Evolutionary conservation across 2,329 filamentous ascomycete species (phyloP), one percentile per base, ranked within the genome.

Genomic region (Emmonsia crescens): DNA sequence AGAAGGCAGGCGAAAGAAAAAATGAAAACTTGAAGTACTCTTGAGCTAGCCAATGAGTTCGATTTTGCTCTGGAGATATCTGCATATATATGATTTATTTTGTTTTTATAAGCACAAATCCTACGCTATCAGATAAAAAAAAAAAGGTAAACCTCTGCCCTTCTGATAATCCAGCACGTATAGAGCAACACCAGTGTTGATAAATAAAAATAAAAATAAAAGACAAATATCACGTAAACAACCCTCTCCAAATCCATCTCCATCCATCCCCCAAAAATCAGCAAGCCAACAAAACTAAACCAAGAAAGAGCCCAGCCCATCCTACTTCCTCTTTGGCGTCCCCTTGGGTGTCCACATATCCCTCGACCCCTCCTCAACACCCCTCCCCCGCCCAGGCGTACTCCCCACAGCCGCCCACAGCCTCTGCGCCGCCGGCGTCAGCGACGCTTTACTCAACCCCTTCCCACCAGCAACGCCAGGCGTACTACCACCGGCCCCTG

Each of bases 381-480:
- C 40, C 36, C 31, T n/a, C 60, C 49, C 59, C 31, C 62, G 59
- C 51, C 66, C 65, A 24, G 75, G 74, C 8, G 74, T 77, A 55
- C 65, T 70, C 31, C 72, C 74, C n/a, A 77, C 69, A 57, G 68
- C 71, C 48, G 73, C 69, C 62, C 78, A 68, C 61, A 79, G 64
- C 62, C 72, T 74, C 63, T 77, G 76, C 29, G 75, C 77, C 1
- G 77, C 77, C 19, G 77, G 76, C 2, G 77, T 79, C 61, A 79
- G 69, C 60, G 72, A 69, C 66, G 76, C 73, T 36, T 67, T 66
- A 33, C 63, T 59, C 24, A 57, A 27, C 21, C 55, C 54, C 24
- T 59, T 62, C 27, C 57, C 57, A 62, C 59, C 67, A 60, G 57
- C 63, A 19, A 57, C 62, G 48, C 65, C 64, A 16, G 69, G 68